Evolutionary conservation across 2,329 filamentous ascomycete genomes (phyloP).

Genomic region (Penicillium verrucosum): DNA sequence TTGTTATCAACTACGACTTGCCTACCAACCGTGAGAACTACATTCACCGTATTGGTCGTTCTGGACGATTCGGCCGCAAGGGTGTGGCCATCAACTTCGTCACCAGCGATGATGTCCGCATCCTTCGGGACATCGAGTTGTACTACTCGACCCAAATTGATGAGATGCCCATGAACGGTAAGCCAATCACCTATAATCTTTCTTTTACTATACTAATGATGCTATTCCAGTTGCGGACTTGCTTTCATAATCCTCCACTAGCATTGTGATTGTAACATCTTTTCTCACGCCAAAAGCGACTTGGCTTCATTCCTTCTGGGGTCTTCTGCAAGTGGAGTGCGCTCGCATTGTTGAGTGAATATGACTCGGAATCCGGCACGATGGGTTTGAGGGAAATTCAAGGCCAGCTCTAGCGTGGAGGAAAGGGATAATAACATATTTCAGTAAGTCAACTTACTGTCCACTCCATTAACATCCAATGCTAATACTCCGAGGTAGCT

Average conservation of each 20-base stretch:
- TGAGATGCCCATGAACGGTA: slow-evolving; percentile 98
- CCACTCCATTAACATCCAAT: slow-evolving; percentile 12
- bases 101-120: slow-evolving; percentile 96
- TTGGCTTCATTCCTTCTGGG: not conserved
- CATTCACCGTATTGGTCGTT: slow-evolving; percentile 99
- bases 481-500: slow-evolving; percentile 3
- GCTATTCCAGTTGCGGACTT: slow-evolving; percentile 33
- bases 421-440: slow-evolving; percentile 33
- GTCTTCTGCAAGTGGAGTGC: not conserved
- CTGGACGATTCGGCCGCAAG: slow-evolving; percentile 99
- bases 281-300: slow-evolving; percentile 10
- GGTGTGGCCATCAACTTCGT: slow-evolving; percentile 99
- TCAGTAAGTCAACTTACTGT: slow-evolving; percentile 15
- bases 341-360: not conserved
- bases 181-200: slow-evolving; percentile 43
- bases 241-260: slow-evolving; percentile 31
- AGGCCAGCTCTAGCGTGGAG: slow-evolving; percentile 33
- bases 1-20: slow-evolving; percentile 99
- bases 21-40: slow-evolving; percentile 99
- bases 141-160: slow-evolving; percentile 99
- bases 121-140: slow-evolving; percentile 99
- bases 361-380: not conserved
- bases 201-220: not conserved
- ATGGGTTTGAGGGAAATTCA: slow-evolving; percentile 1
- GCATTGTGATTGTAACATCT: slow-evolving; percentile 2